These are phyloP conservation scores for Puccinia brachypodii DNA, from an alignment of 1,284 basidiomycete species.

Conservation along the genomic window DNA sequence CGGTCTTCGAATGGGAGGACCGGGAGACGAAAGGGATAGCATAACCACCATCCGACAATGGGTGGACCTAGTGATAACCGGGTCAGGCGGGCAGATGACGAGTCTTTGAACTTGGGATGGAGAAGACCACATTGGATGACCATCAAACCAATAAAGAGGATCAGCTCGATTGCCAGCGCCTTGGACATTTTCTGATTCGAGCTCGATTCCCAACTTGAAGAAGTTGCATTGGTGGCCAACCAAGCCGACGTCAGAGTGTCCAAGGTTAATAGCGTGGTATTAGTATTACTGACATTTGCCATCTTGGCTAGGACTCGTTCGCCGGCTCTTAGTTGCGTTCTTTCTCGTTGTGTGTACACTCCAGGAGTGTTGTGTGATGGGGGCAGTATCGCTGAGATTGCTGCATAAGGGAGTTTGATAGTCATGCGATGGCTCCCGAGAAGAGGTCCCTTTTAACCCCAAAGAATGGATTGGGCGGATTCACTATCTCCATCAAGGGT, in stretches of 20 bases:
- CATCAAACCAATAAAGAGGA: neutral
- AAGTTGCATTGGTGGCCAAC: neutral
- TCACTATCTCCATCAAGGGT: no score
- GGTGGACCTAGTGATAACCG: neutral
- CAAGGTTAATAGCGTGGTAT: neutral
- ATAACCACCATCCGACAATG: slow-evolving; percentile 15
- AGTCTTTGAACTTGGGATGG: slow-evolving; percentile 1
- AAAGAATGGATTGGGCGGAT: no score
- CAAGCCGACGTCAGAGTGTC: neutral
- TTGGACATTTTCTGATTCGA: neutral
- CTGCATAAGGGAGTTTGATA: neutral
- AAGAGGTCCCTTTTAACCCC: no score
- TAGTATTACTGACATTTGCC: neutral
- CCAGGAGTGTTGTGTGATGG: neutral
- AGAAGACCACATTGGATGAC: slow-evolving; percentile 1
- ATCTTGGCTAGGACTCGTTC: neutral
- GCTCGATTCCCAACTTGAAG: neutral
- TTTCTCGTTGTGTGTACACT: no score
- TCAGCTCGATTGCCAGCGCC: neutral
- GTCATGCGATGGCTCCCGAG: no score
- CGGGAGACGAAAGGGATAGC: neutral
- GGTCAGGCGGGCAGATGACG: neutral
- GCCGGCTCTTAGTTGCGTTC: no score
- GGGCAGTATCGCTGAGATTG: neutral
- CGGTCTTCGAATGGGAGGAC: neutral